Base-by-base conservation (phyloP, 2,329 filamentous ascomycete genomes). In the Basipetospora chlamydospora region DNA sequence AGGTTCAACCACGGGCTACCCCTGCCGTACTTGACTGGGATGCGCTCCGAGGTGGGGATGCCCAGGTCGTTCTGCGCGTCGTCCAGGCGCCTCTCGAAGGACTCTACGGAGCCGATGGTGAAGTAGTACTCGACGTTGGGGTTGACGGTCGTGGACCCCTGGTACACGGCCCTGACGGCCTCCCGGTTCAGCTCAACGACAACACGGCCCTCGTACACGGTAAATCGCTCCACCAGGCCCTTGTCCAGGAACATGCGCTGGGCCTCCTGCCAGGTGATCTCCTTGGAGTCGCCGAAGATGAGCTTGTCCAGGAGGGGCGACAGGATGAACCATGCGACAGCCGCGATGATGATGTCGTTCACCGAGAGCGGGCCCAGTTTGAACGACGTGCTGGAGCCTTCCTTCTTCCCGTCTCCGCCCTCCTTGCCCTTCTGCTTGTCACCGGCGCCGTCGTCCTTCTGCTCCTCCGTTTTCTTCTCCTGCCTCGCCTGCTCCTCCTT, bases 181-280 rank as follows among this genome's bases (percentile, higher is more conserved):
- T 87, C 78, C 33, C 80, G 77, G 54, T 92, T 77, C 33, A 90
- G 66, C 45, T 84, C 73, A 22, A 95, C 83, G 38, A 80, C 74
- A 31, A 96, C 90, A 42, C 73, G 73, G 48, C 74, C 77, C 44
- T 77, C 73, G 47, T 86, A 77, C 35, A 94, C 71, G 23, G 93
- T 78, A 13, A 98, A 70, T 63, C 87, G 95, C 61, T 95, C 83
- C 15, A 98, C 87, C 17, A 98, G 69, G 6, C 90, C 90, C 66
- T 93, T 95, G 60, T 95, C 86, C 42, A 98, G 67, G 66, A 94
- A 96, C 22, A 85, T 90, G 47, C 76, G 87, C 43, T 83, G 70
- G 61, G 98, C 84, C 60, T 98, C 90, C 60, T 98, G 87, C 84
- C 86, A 98, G 38, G 90, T 96, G 41, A 98, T 95, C 53, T 98